Conservation (phyloP, 768 basidiomycete genomes). For the Asterophora lycoperdoides region DNA sequence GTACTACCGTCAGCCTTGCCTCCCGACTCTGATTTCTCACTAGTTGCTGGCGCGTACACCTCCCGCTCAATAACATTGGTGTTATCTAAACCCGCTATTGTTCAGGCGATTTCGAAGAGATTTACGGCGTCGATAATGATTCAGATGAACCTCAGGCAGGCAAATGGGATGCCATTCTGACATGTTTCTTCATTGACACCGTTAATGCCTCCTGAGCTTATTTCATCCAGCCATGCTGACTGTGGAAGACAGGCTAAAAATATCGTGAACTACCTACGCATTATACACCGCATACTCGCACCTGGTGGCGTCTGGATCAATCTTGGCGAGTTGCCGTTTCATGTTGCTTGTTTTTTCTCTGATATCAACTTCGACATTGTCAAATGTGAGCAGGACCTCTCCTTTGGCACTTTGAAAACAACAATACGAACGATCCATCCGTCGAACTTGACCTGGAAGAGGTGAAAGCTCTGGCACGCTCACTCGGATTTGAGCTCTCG, state of each 20-base stretch:
- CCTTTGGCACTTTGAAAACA: constrained; percentile 98
- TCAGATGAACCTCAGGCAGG: constrained; percentile 66
- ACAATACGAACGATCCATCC: constrained; percentile 70
- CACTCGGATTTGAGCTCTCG: constrained; percentile 77
- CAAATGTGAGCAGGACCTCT: constrained; percentile 73
- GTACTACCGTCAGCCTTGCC: constrained; percentile 74
- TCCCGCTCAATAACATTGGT: background rate
- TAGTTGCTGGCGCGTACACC: constrained; percentile 68
- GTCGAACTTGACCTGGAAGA: constrained; percentile 91
- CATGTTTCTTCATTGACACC: constrained; percentile 97
- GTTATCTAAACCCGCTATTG: background rate
- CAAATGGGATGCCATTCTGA: constrained; percentile 84
- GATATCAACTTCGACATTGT: background rate
- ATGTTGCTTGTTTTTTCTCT: background rate
- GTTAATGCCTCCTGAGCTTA: constrained; percentile 36
- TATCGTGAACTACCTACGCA: constrained; percentile 84
- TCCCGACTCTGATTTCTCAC: constrained; percentile 61
- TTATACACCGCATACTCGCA: constrained; percentile 77
- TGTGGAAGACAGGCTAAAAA: constrained; percentile 70
- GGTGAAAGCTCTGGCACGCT: constrained; percentile 66
- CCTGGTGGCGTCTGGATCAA: constrained; percentile 94
- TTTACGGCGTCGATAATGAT: constrained; percentile 63
- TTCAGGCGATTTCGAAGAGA: constrained; percentile 87
- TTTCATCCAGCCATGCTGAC: background rate
- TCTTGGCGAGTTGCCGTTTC: constrained; percentile 47